Base-by-base conservation (phyloP, 306 rosid species). In the Ziziphus jujuba region DNA sequence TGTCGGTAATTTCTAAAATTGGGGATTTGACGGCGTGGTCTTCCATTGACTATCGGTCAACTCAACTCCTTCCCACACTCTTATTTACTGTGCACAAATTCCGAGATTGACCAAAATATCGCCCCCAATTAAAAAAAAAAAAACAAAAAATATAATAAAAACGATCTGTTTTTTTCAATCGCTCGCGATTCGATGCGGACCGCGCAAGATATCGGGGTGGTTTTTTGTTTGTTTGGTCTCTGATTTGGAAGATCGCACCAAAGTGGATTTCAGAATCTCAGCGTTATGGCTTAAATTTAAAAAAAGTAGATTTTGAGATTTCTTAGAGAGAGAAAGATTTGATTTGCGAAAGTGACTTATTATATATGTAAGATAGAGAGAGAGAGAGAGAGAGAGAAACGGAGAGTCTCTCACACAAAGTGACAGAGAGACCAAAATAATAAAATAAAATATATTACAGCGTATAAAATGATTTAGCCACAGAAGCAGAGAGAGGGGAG, bases 201-300 rank as follows among this genome's bases (percentile, higher is more conserved):
- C 4, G 28, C 52, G 59, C 74, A 81, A 82, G 66, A 75, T 71
- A 65, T 72, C 70, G 72, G 36, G 57, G 71, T 9, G 7, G 3
- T 5, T 56, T 61, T 5, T 23, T 1, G 1, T 17, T 10, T 3
- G 40, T 60, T 36, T 53, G 16, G 81, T 28, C 33, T 23, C 70
- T 71, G 84, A 81, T 82, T 75, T 69, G 79, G 75, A 51, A 71
- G 83, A 84, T 79, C 81, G 66, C 85, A 72, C 82, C 78, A 65
- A 79, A 84, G 89, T 89, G 95, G 97, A 87, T 84, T 77, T 87
- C 80, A 79, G 93, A 90, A 92, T 89, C 95, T 78, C 88, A 79
- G 87, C 82, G 82, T 84, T 82, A 78, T 78, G 81, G 83, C 79
- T 54, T 72, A 59, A 72, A 62, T 75, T 63, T 34, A 36, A 55